A percentile compares a stretch with the other conserved stretches of the same genome.
Evolutionary conservation across 345 rosid genomes (phyloP).

Genomic region (Eucalyptus cloeziana): DNA sequence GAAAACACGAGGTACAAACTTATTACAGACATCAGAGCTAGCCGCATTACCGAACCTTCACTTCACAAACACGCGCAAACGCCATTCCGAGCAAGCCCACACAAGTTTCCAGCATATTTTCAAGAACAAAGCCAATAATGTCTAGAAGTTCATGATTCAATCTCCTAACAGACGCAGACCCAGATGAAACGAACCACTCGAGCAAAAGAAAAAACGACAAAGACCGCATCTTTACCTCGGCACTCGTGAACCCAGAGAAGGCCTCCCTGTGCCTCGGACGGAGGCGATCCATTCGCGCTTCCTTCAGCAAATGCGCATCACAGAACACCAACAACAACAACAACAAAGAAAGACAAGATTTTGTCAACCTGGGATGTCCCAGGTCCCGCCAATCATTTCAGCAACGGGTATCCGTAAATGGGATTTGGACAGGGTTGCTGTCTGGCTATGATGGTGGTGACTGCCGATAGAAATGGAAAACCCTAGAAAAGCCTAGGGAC

Average conservation of each 20-base stretch:
- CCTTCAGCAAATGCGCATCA: background rate
- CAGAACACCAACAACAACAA: background rate
- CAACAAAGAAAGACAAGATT: background rate
- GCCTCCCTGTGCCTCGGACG: constrained; percentile 23
- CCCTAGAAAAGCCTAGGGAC: background rate
- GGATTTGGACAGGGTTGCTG: background rate
- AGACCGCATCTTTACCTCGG: constrained; percentile 20
- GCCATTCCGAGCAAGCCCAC: background rate
- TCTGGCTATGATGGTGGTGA: background rate
- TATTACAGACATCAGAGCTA: background rate
- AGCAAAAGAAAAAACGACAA: background rate
- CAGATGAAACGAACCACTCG: background rate
- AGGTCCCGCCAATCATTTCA: background rate
- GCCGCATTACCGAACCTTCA: background rate
- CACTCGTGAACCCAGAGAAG: constrained; percentile 32
- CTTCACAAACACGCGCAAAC: background rate
- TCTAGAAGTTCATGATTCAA: background rate
- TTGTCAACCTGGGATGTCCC: background rate
- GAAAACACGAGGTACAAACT: background rate
- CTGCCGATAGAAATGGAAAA: background rate
- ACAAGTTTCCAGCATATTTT: background rate
- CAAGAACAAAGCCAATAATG: background rate
- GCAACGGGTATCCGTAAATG: background rate
- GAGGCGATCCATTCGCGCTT: constrained; percentile 28
- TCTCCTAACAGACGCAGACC: background rate